Evolutionary conservation across 805 yeast species (phyloP).

Genomic region (Lachancea fermentati): DNA sequence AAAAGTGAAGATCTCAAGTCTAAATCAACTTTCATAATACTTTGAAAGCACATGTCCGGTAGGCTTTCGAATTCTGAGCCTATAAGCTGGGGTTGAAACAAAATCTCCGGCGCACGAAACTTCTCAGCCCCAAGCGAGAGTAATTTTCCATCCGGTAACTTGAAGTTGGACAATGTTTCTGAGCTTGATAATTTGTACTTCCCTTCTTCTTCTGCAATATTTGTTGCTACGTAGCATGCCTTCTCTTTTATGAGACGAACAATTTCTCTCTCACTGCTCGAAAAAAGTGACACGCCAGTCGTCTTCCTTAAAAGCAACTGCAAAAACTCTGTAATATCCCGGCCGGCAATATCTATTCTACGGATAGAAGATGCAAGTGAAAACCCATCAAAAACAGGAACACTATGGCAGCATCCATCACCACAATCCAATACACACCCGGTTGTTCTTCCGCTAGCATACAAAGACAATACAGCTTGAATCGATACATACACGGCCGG

Average conservation of each 20-base stretch:
- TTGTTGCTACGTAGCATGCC: slow-evolving; percentile 57
- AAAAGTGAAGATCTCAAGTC: slow-evolving; percentile 68
- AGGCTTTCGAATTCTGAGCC: slow-evolving; percentile 73
- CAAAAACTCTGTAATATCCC: slow-evolving; percentile 75
- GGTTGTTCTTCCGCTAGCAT: slow-evolving; percentile 86
- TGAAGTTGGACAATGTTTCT: slow-evolving; percentile 36
- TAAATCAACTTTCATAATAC: slow-evolving; percentile 67
- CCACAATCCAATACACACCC: slow-evolving; percentile 90
- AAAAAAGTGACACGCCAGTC: slow-evolving; percentile 56
- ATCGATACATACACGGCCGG: slow-evolving; percentile 94
- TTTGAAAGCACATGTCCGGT: slow-evolving; percentile 55
- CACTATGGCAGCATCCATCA: slow-evolving; percentile 84
- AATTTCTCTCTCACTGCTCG: slow-evolving; percentile 78
- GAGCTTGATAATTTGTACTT: slow-evolving; percentile 30
- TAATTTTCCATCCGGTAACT: slow-evolving; percentile 79
- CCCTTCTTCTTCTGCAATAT: slow-evolving; percentile 52
- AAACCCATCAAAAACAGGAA: slow-evolving; percentile 89
- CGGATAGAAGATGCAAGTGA: slow-evolving; percentile 65
- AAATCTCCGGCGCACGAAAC: slow-evolving; percentile 71
- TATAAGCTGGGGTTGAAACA: slow-evolving; percentile 71
- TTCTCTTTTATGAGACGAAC: slow-evolving; percentile 75
- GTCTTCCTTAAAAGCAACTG: slow-evolving; percentile 60
- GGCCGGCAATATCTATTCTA: slow-evolving; percentile 77
- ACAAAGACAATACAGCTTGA: slow-evolving; percentile 80
- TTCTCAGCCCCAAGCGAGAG: slow-evolving; percentile 62